Percentiles rank a stretch among this genome's conserved stretches.
These are phyloP conservation scores for Colletotrichum navitas DNA, from an alignment of 2,329 filamentous ascomycete genomes.

Conservation along the genomic window DNA sequence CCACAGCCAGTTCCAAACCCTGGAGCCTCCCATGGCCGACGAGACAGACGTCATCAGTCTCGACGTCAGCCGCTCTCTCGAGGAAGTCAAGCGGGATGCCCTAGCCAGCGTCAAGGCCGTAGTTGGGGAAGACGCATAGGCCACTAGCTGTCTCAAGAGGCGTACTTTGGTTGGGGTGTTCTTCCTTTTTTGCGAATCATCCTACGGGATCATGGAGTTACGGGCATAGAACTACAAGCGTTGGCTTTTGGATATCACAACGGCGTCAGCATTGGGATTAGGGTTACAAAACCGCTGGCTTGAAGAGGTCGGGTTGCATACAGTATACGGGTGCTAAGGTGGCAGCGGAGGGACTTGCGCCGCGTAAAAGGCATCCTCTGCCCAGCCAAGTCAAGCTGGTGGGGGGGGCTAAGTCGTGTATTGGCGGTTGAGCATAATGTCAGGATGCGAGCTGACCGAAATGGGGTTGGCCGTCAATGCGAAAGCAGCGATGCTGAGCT, in stretches of 20 bases:
- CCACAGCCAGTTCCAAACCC: conserved; percentile 85
- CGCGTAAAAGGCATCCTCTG: neutral
- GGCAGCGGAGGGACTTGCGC: conserved; percentile 5
- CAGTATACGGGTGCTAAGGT: neutral
- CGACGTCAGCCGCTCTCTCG: conserved; percentile 71
- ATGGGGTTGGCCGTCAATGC: neutral
- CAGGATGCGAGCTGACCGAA: neutral
- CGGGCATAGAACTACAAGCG: conserved; percentile 39
- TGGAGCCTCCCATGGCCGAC: conserved; percentile 83
- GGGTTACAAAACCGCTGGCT: conserved; percentile 33
- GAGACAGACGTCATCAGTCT: conserved; percentile 80
- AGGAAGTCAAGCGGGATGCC: conserved; percentile 72
- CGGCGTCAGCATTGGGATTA: conserved; percentile 38
- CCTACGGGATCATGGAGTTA: conserved; percentile 39
- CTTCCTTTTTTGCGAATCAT: conserved; percentile 27
- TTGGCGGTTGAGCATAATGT: neutral
- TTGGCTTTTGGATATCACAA: conserved; percentile 32
- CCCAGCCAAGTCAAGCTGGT: neutral
- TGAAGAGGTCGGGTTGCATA: conserved; percentile 25
- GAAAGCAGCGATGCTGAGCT: conserved; percentile 12
- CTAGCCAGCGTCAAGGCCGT: conserved; percentile 69
- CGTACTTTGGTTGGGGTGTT: conserved; percentile 16
- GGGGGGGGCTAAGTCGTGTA: neutral
- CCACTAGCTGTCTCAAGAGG: neutral
- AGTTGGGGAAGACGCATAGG: conserved; percentile 52